Evolutionary conservation across 2,329 filamentous ascomycete species (phyloP).

Genomic region (Trichoderma sp.): DNA sequence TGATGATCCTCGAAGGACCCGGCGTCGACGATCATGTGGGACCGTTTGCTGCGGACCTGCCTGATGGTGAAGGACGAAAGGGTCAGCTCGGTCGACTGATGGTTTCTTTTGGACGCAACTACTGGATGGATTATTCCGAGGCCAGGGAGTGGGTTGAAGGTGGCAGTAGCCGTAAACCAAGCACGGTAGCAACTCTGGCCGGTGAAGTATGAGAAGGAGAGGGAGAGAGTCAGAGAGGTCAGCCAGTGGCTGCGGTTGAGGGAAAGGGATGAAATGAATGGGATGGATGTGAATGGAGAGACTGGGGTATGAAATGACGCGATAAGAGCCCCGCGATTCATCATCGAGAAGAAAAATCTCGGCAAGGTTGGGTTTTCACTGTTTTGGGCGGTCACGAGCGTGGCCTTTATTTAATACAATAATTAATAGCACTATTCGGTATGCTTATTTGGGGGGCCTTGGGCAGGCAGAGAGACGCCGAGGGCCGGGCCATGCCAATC

Average conservation of each 20-base stretch:
- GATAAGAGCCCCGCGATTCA: conserved; percentile 21
- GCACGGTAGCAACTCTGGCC: conserved; percentile 31
- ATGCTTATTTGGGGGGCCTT: conserved; percentile 3
- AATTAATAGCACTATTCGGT: conserved; percentile 4
- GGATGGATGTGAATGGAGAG: neutral
- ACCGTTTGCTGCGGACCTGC: conserved; percentile 65
- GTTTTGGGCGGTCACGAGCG: conserved; percentile 17
- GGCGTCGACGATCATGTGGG: conserved; percentile 51
- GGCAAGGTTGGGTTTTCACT: conserved; percentile 9
- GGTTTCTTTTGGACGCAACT: conserved; percentile 68
- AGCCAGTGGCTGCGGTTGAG: neutral
- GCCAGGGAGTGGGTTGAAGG: conserved; percentile 67
- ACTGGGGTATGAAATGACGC: conserved; percentile 22
- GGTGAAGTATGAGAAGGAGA: conserved; percentile 30
- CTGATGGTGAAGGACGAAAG: conserved; percentile 75
- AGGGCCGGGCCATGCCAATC: neutral
- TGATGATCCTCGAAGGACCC: conserved; percentile 47
- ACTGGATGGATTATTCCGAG: conserved; percentile 74
- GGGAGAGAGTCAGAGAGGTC: neutral
- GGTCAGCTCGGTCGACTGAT: conserved; percentile 76
- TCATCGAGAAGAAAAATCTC: conserved; percentile 20
- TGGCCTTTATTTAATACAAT: conserved; percentile 14
- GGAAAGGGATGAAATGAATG: neutral
- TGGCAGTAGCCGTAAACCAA: conserved; percentile 57
- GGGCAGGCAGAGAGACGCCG: neutral